Percentiles rank a stretch among this genome's conserved stretches.
Conservation (phyloP, 2,329 filamentous ascomycete species). For the Aphanocladium album region DNA sequence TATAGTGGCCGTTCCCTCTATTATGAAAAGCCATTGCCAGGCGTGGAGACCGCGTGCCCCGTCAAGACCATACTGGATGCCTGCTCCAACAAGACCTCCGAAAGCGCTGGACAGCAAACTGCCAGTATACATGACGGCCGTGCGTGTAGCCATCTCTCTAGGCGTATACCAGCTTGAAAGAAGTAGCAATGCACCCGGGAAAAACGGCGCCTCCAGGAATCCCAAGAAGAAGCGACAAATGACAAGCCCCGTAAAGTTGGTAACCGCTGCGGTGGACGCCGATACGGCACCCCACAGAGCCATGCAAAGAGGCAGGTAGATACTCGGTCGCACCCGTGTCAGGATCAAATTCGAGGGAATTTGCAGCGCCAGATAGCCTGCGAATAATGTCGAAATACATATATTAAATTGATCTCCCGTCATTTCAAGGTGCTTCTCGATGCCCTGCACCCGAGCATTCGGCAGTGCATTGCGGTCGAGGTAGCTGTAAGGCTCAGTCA, state of each 20-base stretch:
- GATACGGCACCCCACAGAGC: slow-evolving; percentile 36
- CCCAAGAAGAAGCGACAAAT: slow-evolving; percentile 43
- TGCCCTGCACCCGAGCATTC: slow-evolving; percentile 40
- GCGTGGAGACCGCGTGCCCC: slow-evolving; percentile 38
- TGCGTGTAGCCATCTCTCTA: slow-evolving; percentile 49
- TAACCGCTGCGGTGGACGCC: slow-evolving; percentile 42
- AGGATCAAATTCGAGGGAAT: slow-evolving; percentile 56
- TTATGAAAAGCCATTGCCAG: slow-evolving; percentile 65
- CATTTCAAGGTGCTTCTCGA: slow-evolving; percentile 53
- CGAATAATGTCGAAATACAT: slow-evolving; percentile 57
- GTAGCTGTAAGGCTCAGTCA: slow-evolving; percentile 17
- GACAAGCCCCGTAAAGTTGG: slow-evolving; percentile 38
- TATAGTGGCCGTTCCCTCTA: slow-evolving; percentile 41
- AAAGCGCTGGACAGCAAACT: slow-evolving; percentile 50
- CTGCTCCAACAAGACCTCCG: slow-evolving; percentile 46
- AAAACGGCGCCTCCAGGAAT: slow-evolving; percentile 45
- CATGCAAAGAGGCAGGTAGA: slow-evolving; percentile 47
- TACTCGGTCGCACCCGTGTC: slow-evolving; percentile 46
- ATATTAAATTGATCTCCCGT: slow-evolving; percentile 53
- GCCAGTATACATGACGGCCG: slow-evolving; percentile 54
- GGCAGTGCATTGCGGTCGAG: slow-evolving; percentile 44
- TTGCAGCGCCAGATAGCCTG: slow-evolving; percentile 58
- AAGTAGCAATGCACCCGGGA: slow-evolving; percentile 43
- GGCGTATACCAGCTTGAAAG: slow-evolving; percentile 44
- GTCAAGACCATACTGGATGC: slow-evolving; percentile 39